Base-by-base conservation (phyloP, 2,329 filamentous ascomycete species). In the Macrophomina phaseolina region DNA sequence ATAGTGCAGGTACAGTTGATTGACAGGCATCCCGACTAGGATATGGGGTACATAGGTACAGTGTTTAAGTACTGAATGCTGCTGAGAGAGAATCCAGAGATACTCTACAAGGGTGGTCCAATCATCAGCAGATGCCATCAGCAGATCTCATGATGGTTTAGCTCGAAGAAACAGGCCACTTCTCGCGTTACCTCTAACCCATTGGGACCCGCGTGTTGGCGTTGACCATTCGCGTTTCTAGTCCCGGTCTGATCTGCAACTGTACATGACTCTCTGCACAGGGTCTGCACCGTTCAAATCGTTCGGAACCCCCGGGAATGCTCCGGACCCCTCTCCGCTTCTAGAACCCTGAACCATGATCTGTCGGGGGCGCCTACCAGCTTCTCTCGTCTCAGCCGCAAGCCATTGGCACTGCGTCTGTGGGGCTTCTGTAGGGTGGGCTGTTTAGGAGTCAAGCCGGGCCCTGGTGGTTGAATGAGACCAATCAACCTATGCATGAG, bases 121-220 rank as follows among this genome's bases (percentile, higher is more conserved):
- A 62, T 49, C 16, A 62, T 62, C 58, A 62, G 42, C 56, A 61
- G 56, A 61, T 32, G 28, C 12, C n/a, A 18, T 61, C 56, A 61
- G 42, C 58, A 62, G 58, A 62, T 62, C 42, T 62, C 58, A 62
- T 32, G 58, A 49, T 38, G 30, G 9, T 18, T 36, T 34, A 9
- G 45, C 42, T 48, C 45, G 28, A 49, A 23, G 30, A 18, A 62
- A 62, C 58, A 62, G 58, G 58, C 58, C 58, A 49, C 46, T 38
- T n/a, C 30, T 36, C 58, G 32, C 42, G 32, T 62, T 36, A 49
- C 30, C 45, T 49, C 42, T 28, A 32, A 48, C 42, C 42, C 56
- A 34, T 61, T 48, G 40, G 30, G 42, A 46, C n/a, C 14, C 38
- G 55, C 9, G 28, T 32, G 30, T 23, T n/a, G 42, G 16, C 56